These are phyloP conservation scores for Amanita subjunquillea DNA, from an alignment of 768 basidiomycete genomes.

Conservation along the genomic window DNA sequence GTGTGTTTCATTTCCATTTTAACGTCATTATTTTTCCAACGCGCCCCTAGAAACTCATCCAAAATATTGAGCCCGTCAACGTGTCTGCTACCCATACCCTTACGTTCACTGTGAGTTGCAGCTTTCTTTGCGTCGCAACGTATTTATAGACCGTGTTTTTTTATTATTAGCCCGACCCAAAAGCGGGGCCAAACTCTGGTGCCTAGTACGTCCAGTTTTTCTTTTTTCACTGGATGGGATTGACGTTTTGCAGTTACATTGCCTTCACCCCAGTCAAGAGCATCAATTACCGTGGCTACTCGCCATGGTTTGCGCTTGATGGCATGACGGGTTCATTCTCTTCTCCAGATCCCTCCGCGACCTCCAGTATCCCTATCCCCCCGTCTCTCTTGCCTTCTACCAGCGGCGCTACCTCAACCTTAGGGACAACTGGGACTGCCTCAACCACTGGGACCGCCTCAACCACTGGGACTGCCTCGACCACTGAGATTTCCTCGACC, in stretches of 20 bases:
- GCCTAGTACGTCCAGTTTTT: not conserved
- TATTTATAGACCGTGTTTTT: not conserved
- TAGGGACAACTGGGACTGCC: too few relatives aligned
- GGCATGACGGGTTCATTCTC: slow-evolving; percentile 4
- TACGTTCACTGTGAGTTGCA: slow-evolving; percentile 1
- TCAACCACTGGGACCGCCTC: too few relatives aligned
- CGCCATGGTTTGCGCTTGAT: slow-evolving; percentile 2
- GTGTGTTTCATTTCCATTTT: not conserved
- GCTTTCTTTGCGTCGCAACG: not conserved
- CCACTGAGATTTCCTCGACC: too few relatives aligned
- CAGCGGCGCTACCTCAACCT: not conserved
- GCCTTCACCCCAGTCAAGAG: not conserved
- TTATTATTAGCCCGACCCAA: slow-evolving; percentile 1
- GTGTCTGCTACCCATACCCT: not conserved
- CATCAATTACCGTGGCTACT: not conserved
- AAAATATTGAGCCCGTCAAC: slow-evolving; percentile 1
- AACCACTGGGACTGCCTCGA: too few relatives aligned
- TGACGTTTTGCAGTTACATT: slow-evolving; percentile 1
- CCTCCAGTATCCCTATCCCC: not conserved
- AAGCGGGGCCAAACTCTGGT: slow-evolving; percentile 4
- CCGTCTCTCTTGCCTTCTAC: not conserved
- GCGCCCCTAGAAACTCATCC: slow-evolving; percentile 3
- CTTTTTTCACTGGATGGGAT: not conserved
- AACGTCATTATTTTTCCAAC: not conserved
- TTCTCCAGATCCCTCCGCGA: not conserved